Percentiles rank a stretch among this genome's conserved stretches.
These are phyloP conservation scores for Crucibulum laeve DNA, from an alignment of 768 basidiomycete species.

Conservation along the genomic window DNA sequence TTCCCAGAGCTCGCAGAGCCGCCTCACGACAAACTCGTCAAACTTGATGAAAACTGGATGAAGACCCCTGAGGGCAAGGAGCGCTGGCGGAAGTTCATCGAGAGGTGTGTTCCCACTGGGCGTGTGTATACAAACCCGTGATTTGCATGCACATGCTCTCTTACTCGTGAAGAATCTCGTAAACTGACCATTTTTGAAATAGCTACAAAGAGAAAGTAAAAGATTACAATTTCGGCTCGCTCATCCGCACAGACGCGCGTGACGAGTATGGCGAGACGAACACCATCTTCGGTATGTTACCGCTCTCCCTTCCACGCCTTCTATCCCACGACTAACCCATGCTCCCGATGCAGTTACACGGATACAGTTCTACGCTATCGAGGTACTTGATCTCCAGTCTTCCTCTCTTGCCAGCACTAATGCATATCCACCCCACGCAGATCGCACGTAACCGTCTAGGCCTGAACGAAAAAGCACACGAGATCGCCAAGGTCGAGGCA, in stretches of 20 bases:
- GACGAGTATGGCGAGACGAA: constrained; percentile 88
- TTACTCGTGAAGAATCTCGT: neutral
- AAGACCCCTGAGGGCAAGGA: constrained; percentile 87
- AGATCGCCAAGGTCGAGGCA: constrained; percentile 73
- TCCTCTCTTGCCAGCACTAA: constrained; percentile 2
- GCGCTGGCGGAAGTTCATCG: constrained; percentile 87
- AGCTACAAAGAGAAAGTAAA: constrained; percentile 89
- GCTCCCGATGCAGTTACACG: constrained; percentile 46
- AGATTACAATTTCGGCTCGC: constrained; percentile 95
- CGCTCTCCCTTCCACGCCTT: neutral
- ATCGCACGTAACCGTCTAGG: constrained; percentile 90
- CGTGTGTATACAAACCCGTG: neutral
- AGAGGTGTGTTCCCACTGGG: constrained; percentile 41
- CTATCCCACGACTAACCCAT: neutral
- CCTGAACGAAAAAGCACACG: constrained; percentile 83
- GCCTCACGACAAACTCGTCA: constrained; percentile 40
- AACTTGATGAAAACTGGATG: constrained; percentile 89
- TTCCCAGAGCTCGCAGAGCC: constrained; percentile 77
- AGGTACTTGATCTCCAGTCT: constrained; percentile 40
- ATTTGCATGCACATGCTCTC: neutral
- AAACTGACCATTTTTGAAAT: constrained; percentile 2
- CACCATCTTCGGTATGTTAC: constrained; percentile 81
- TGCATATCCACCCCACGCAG: constrained; percentile 28
- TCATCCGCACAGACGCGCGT: constrained; percentile 77
- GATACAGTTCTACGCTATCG: constrained; percentile 91